Base-by-base conservation (phyloP, 495 filamentous ascomycete species). In the Tuber microsphaerosporum region DNA sequence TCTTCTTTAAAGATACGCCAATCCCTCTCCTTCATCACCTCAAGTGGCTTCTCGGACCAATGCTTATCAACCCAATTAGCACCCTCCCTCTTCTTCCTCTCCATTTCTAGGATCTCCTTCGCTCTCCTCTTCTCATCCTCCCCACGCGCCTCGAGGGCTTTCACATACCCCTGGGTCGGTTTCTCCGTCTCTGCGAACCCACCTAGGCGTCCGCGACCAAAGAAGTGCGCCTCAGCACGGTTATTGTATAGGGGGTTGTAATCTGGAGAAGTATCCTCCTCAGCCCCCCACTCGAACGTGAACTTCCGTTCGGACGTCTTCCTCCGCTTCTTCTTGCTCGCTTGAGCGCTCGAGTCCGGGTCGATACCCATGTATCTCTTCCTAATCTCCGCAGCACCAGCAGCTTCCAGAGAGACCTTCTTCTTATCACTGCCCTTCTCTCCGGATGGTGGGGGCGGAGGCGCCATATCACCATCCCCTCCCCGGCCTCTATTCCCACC, bases 1-100 rank as follows among this genome's bases (percentile, higher is more conserved):
- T 99, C 95, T 85, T 98, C 96, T 86, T 98, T 98, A 88, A 99
- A 97, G 79, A 99, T 98, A 82, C 95, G 92, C 96, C 96, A 99
- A 83, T 99, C 95, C 81, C 95, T 88, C 86, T 98, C 94, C 78
- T 93, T 92, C 95, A 99, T 99, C 80, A 95, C 91, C 22, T 95
- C 92, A 80, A 99, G 84, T 75, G 87, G 90, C 89, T 99, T 99
- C 85, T 98, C 94, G 70, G 92, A 96, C 96, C 96, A 99, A 84
- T 99, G 96, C 85, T 95, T 95, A 79, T 93, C 92, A 14, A 93
- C 83, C 78, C 88, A 87, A 80, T 87, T 90, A 71, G 91, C 86
- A 10, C 91, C 89, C 80, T 97, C 93, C 77, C 90, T 90, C 73
- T 91, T 86, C 71, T 90, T 85, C 71, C 91, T 88, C 85, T 97